These are phyloP conservation scores for Ophiostoma sp. DNA, from an alignment of 2,329 filamentous ascomycete species.

Conservation along the genomic window DNA sequence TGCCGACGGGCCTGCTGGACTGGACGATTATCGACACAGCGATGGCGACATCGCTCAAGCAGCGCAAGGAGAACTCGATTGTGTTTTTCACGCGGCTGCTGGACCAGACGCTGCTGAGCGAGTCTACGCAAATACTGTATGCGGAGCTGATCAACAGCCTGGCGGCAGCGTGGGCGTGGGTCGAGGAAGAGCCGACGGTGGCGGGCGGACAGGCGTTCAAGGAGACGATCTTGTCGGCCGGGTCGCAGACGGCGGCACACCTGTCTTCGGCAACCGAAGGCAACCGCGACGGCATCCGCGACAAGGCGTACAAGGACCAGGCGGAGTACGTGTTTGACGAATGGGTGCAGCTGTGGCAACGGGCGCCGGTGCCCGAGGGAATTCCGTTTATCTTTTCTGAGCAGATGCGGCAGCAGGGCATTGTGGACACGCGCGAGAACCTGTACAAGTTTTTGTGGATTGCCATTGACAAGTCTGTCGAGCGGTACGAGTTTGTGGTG, in stretches of 20 bases:
- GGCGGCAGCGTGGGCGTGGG: conserved; percentile 75
- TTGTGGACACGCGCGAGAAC: conserved; percentile 70
- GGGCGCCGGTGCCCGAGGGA: conserved; percentile 68
- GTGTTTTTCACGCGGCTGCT: conserved; percentile 76
- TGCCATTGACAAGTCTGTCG: conserved; percentile 73
- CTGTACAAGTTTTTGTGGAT: conserved; percentile 73
- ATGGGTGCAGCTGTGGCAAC: conserved; percentile 79
- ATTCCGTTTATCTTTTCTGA: conserved; percentile 70
- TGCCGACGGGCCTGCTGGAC: conserved; percentile 57
- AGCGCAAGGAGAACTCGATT: conserved; percentile 65
- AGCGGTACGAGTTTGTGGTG: conserved; percentile 67
- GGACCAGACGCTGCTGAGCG: conserved; percentile 71
- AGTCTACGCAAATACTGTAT: conserved; percentile 70
- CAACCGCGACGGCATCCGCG: conserved; percentile 38
- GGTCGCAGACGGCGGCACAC: conserved; percentile 36
- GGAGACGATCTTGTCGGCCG: conserved; percentile 48
- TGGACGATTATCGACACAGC: conserved; percentile 64
- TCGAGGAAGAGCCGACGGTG: conserved; percentile 64
- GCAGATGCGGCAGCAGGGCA: conserved; percentile 69
- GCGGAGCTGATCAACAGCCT: conserved; percentile 82
- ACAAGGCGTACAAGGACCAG: conserved; percentile 62
- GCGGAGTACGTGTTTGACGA: conserved; percentile 95
- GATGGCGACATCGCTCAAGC: conserved; percentile 65
- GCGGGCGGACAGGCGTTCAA: conserved; percentile 65
- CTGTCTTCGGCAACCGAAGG: background rate